Evolutionary conservation across 345 rosid species (phyloP).

Genomic region (Mercurialis annua): DNA sequence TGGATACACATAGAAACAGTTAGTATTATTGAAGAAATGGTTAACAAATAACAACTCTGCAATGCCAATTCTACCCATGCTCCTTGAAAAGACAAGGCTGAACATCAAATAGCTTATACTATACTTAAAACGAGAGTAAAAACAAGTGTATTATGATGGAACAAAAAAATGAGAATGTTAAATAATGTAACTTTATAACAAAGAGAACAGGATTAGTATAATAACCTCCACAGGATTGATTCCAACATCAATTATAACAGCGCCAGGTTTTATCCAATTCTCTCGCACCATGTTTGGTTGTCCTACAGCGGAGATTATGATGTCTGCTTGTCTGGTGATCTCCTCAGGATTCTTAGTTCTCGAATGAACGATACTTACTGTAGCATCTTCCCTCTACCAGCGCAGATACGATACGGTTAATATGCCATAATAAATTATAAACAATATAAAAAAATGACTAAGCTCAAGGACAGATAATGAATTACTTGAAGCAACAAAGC

Average conservation of each 20-base stretch:
- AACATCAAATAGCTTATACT: not conserved
- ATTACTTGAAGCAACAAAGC: constrained; percentile 76
- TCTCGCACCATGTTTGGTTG: constrained; percentile 78
- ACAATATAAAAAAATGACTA: not conserved
- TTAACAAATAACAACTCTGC: not conserved
- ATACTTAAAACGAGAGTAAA: not conserved
- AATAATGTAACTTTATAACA: not conserved
- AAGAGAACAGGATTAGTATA: not conserved
- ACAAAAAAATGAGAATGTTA: not conserved
- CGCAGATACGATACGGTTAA: not conserved
- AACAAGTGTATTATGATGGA: no score
- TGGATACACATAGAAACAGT: constrained; percentile 7
- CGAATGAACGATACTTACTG: constrained; percentile 70
- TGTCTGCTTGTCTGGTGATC: constrained; percentile 71
- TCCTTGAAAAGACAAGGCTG: not conserved
- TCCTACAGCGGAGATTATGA: constrained; percentile 75
- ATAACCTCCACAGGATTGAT: constrained; percentile 77
- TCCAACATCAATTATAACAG: constrained; percentile 85
- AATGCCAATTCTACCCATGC: not conserved
- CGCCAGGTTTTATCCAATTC: constrained; percentile 88
- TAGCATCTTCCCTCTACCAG: constrained; percentile 78
- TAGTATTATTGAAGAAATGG: constrained; percentile 3
- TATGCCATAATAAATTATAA: not conserved
- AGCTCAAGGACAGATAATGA: constrained; percentile 3
- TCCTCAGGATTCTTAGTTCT: constrained; percentile 76